Evolutionary conservation across 352 stramenopile species (phyloP), one percentile per base, ranked within the genome.

Genomic region (Aphanomyces euteiches): DNA sequence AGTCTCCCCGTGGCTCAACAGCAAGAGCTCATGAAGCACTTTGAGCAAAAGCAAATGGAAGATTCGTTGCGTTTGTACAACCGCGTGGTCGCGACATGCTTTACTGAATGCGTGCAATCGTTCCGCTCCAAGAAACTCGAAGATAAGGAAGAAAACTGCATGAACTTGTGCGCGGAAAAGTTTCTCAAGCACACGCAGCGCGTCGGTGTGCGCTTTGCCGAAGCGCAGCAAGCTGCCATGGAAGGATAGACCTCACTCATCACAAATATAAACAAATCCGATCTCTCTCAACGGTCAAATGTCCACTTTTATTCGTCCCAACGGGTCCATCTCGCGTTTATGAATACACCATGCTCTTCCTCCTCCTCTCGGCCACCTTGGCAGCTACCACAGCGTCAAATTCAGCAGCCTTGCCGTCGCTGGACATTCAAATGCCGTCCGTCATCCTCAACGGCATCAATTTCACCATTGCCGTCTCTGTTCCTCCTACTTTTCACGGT

Each of bases 51-150:
- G 85, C 88, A 90, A 77, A 85, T 96, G 75, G 90, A 89, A 73
- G 87, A 95, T 80, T 92, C 83, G 38, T 91, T 94, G 71, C 79
- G 81, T 65, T 92, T 92, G 78, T 96, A 95, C 77, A 96, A 90
- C 77, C 84, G 87, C 77, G 91, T 90, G 54, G 88, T 96, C 36
- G 89, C 95, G 75, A 79, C 91, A 38, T 96, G 89, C 77, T 96
- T 96, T 73, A 88, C 75, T 63, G 87, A 96, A 72, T 96, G 89
- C 73, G 88, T 96, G 69, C 85, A 96, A 76, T 88, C 81, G 64
- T 96, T 96, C 78, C 87, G 87, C 77, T 94, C 85, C 81, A 96
- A 96, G 82, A 92, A 94, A 75, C 72, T 96, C 72, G 85, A 95
- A 72, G 84, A 95, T 81, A 90, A 91, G 79, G 89, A 96, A 73